Conservation (phyloP, 2,329 filamentous ascomycete genomes). For the Cladosporium cucumerinum region DNA sequence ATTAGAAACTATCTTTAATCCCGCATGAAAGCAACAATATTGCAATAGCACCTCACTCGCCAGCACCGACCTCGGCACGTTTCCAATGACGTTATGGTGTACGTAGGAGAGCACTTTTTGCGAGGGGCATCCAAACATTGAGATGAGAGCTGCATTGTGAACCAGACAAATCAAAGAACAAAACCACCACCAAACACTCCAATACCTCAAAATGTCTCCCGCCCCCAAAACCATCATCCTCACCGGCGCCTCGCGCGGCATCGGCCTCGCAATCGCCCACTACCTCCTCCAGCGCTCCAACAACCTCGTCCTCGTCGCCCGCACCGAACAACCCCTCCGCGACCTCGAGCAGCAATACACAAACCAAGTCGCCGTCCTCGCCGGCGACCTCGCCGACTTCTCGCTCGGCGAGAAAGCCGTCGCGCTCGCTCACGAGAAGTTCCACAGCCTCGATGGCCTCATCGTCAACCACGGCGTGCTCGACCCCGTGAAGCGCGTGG, state of each 20-base stretch:
- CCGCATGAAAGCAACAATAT: too few relatives aligned
- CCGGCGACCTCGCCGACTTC: constrained; percentile 56
- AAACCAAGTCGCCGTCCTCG: constrained; percentile 52
- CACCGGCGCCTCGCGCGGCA: constrained; percentile 64
- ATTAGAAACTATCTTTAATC: too few relatives aligned
- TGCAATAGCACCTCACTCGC: too few relatives aligned
- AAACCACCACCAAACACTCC: background rate
- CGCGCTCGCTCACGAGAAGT: constrained; percentile 62
- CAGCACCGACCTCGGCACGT: background rate
- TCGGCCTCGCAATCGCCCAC: constrained; percentile 59
- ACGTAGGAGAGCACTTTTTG: background rate
- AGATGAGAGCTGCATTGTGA: background rate
- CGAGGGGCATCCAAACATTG: background rate
- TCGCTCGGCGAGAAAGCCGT: constrained; percentile 59
- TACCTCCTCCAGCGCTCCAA: constrained; percentile 55
- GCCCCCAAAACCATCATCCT: constrained; percentile 40
- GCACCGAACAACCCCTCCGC: constrained; percentile 53
- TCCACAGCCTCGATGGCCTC: constrained; percentile 68
- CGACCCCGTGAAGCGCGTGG: constrained; percentile 69
- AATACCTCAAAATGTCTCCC: background rate
- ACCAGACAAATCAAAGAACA: background rate
- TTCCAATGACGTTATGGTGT: background rate
- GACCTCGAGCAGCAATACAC: constrained; percentile 53
- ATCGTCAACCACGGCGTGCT: constrained; percentile 86
- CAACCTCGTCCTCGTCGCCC: constrained; percentile 57